phyloP scores from a whole-genome alignment of 1,139 yeast genomes.

The Debaryomyces robertsiae region DNA sequence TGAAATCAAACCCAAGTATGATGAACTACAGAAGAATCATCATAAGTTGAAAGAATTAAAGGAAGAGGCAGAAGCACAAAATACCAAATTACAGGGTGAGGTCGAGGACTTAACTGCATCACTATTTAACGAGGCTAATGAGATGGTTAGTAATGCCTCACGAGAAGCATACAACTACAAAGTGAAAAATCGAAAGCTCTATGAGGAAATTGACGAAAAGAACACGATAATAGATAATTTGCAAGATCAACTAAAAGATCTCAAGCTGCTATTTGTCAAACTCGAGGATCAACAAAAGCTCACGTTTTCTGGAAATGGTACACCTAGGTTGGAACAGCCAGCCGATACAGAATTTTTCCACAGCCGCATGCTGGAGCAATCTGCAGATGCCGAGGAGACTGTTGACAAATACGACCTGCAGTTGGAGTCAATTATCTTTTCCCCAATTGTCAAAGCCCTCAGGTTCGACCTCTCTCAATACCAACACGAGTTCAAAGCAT shows the following conservation, averaged over 20 bases:
- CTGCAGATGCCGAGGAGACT: constrained; percentile 6
- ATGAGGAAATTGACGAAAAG: constrained; percentile 71
- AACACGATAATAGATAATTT: constrained; percentile 66
- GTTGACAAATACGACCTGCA: constrained; percentile 19
- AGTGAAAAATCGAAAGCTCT: constrained; percentile 56
- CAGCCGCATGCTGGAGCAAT: constrained; percentile 9
- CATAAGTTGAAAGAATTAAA: constrained; percentile 34
- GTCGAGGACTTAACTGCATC: constrained; percentile 78
- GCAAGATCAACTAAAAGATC: constrained; percentile 67
- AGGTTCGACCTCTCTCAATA: constrained; percentile 58
- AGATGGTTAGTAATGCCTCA: constrained; percentile 75
- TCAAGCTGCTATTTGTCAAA: constrained; percentile 55
- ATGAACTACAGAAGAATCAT: constrained; percentile 36
- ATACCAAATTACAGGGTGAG: constrained; percentile 61
- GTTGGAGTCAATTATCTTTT: constrained; percentile 35
- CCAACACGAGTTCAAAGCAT: constrained; percentile 44
- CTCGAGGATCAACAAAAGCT: constrained; percentile 36
- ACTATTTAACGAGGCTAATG: constrained; percentile 76
- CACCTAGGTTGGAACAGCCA: constrained; percentile 16
- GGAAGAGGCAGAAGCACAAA: constrained; percentile 59
- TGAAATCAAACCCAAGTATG: constrained; percentile 30
- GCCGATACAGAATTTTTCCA: constrained; percentile 2
- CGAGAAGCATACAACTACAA: constrained; percentile 57
- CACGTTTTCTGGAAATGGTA: constrained; percentile 12
- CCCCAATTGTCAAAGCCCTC: constrained; percentile 59